phyloP scores from a whole-genome alignment of 345 rosid genomes.

The Citrus mangshanensis region DNA sequence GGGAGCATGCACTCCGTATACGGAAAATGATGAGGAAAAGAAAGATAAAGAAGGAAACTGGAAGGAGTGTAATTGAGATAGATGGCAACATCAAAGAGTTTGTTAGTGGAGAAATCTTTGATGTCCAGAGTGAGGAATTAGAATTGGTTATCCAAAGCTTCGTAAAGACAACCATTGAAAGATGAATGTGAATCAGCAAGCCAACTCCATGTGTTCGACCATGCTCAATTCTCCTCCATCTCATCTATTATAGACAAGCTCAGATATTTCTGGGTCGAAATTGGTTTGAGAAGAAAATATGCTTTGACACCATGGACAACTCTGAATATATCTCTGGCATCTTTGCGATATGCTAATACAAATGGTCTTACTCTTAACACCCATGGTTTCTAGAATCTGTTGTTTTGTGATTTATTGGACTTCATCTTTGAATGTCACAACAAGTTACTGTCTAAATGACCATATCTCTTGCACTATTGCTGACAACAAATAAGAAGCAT shows the following conservation, averaged over 20 bases:
- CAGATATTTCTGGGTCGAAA: neutral
- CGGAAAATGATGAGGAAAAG: constrained; percentile 18
- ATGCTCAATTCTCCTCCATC: neutral
- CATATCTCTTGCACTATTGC: neutral
- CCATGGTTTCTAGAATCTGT: neutral
- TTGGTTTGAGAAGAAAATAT: neutral
- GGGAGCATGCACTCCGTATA: constrained; percentile 24
- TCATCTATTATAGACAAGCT: neutral
- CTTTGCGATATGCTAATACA: neutral
- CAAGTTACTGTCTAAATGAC: neutral
- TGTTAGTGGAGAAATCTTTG: constrained; percentile 22
- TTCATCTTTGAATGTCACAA: neutral
- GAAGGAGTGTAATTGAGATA: constrained; percentile 29
- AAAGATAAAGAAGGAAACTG: constrained; percentile 27
- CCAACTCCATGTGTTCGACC: neutral
- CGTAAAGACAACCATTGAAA: neutral
- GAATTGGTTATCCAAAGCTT: constrained; percentile 10
- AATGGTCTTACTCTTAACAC: neutral
- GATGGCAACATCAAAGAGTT: constrained; percentile 23
- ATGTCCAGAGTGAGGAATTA: constrained; percentile 6
- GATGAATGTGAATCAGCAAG: neutral
- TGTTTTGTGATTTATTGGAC: neutral
- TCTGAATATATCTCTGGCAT: neutral
- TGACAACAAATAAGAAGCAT: neutral
- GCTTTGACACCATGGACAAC: neutral